phyloP scores from a whole-genome alignment of 495 filamentous ascomycete species.

The Parathielavia appendiculata region DNA sequence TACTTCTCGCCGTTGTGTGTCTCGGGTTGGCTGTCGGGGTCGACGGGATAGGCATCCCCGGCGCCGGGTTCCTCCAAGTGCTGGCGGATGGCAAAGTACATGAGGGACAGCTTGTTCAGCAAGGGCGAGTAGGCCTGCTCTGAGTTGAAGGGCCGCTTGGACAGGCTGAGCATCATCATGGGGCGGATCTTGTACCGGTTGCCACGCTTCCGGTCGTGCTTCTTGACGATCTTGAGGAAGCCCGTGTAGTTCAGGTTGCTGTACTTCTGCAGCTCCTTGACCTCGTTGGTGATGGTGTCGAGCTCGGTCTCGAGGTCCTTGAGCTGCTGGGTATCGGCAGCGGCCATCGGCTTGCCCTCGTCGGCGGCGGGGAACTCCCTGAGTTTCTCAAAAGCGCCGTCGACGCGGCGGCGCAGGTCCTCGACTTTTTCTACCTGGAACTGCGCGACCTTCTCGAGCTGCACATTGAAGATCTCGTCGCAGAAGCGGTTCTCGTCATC shows the following conservation, averaged over 20 bases:
- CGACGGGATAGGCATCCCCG: slow-evolving; percentile 28
- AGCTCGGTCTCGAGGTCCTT: slow-evolving; percentile 71
- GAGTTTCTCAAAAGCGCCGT: slow-evolving; percentile 56
- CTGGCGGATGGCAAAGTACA: slow-evolving; percentile 92
- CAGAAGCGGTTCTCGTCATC: slow-evolving; percentile 92
- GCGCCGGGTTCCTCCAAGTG: slow-evolving; percentile 53
- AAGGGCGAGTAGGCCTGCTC: slow-evolving; percentile 85
- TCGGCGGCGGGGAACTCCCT: slow-evolving; percentile 44
- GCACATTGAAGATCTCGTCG: slow-evolving; percentile 87
- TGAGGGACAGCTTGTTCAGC: slow-evolving; percentile 81
- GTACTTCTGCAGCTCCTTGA: slow-evolving; percentile 90
- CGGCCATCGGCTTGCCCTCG: slow-evolving; percentile 33
- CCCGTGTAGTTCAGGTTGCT: slow-evolving; percentile 95
- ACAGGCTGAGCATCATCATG: slow-evolving; percentile 80
- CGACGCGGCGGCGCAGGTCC: slow-evolving; percentile 63
- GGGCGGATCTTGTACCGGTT: slow-evolving; percentile 77
- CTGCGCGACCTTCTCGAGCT: slow-evolving; percentile 89
- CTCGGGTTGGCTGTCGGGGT: slow-evolving; percentile 37
- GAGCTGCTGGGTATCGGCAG: slow-evolving; percentile 51
- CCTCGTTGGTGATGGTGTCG: slow-evolving; percentile 81
- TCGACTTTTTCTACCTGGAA: slow-evolving; percentile 77
- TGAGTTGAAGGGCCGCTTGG: slow-evolving; percentile 86
- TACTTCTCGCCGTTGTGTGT: slow-evolving; percentile 61
- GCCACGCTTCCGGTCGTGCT: slow-evolving; percentile 89
- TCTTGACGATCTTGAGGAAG: slow-evolving; percentile 96